Conservation (phyloP, 2,329 filamentous ascomycete genomes). For the Ophiosphaerella narmari region DNA sequence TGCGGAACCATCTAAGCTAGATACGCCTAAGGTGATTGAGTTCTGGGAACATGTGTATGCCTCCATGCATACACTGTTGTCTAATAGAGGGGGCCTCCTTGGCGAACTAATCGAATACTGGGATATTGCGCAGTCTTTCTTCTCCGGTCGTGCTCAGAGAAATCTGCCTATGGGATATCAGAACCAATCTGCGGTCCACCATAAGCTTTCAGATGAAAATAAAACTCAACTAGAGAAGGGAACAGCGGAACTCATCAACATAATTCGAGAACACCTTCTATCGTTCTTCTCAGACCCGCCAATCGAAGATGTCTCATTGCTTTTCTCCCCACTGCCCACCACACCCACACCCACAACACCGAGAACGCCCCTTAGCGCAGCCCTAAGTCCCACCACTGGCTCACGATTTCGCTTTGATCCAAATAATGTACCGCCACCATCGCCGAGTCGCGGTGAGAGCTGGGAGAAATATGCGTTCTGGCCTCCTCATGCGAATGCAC, state of each 20-base stretch:
- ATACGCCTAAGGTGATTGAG: conserved; percentile 79
- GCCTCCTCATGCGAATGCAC: conserved; percentile 88
- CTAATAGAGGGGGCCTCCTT: conserved; percentile 74
- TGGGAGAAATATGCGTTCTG: conserved; percentile 98
- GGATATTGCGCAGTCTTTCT: conserved; percentile 88
- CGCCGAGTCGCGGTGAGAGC: conserved; percentile 72
- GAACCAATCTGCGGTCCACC: conserved; percentile 78
- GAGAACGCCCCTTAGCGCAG: conserved; percentile 57
- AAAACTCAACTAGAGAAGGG: conserved; percentile 75
- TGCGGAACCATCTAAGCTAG: conserved; percentile 63
- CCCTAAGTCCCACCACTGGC: conserved; percentile 65
- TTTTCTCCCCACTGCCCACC: conserved; percentile 79
- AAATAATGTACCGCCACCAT: conserved; percentile 76
- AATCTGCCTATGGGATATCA: conserved; percentile 80
- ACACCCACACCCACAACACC: conserved; percentile 68
- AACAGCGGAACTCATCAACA: conserved; percentile 78
- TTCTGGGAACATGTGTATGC: conserved; percentile 88
- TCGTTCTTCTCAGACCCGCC: conserved; percentile 87
- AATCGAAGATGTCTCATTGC: conserved; percentile 83
- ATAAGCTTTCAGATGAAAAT: conserved; percentile 74
- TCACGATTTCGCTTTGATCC: conserved; percentile 80
- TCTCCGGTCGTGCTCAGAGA: conserved; percentile 81
- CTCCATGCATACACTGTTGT: conserved; percentile 76
- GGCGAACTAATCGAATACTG: conserved; percentile 93
- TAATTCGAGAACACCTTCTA: conserved; percentile 78